Evolutionary conservation across 148 eudicot species (phyloP).

Genomic region (Rhododendron ovatum): DNA sequence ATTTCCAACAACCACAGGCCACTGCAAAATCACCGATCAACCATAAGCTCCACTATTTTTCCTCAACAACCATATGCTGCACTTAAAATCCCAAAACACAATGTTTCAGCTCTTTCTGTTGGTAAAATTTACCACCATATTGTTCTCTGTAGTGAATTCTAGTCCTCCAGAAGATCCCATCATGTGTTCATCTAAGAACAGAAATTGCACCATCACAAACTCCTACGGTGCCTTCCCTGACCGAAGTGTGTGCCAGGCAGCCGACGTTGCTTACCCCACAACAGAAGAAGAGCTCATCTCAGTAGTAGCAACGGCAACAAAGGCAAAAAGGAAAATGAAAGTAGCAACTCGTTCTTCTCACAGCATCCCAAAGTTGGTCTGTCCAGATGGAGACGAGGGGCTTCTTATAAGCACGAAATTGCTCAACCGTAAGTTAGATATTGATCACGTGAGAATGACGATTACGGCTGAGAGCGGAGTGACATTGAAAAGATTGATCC

Average conservation of each 20-base stretch:
- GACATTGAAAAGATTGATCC: slow-evolving; percentile 44
- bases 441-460: slow-evolving; percentile 19
- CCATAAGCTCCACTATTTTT: too few relatives aligned
- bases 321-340: slow-evolving; percentile 40
- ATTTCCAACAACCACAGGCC: too few relatives aligned
- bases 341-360: slow-evolving; percentile 50
- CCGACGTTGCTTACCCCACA: slow-evolving; percentile 42
- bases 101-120: too few relatives aligned
- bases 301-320: slow-evolving; percentile 39
- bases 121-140: too few relatives aligned
- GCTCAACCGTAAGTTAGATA: slow-evolving; percentile 26
- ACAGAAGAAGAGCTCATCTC: slow-evolving; percentile 54
- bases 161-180: too few relatives aligned
- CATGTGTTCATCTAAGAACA: too few relatives aligned
- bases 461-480: slow-evolving; percentile 57
- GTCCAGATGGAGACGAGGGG: slow-evolving; percentile 54
- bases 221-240: too few relatives aligned
- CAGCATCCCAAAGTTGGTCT: slow-evolving; percentile 62
- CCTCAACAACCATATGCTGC: too few relatives aligned
- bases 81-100: too few relatives aligned
- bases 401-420: slow-evolving; percentile 60
- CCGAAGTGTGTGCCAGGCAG: slow-evolving; percentile 36
- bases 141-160: too few relatives aligned
- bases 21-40: too few relatives aligned
- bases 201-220: too few relatives aligned